Percentiles rank a stretch among this genome's conserved stretches.
These are phyloP conservation scores for Hemisphaericaspora subhashii DNA, from an alignment of 1,139 yeast genomes.

Conservation along the genomic window DNA sequence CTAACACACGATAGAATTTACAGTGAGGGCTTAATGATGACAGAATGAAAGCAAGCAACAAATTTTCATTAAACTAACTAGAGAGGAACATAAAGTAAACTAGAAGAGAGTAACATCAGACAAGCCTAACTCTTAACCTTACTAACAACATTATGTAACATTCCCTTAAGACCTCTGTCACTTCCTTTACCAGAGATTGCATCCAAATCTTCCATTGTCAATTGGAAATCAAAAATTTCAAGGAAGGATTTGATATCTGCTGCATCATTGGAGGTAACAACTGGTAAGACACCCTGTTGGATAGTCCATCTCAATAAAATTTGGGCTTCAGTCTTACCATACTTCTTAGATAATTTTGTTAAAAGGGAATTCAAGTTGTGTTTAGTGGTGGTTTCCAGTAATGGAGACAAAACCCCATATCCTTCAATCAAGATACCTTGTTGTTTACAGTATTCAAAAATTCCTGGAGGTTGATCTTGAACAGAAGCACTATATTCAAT, in stretches of 20 bases:
- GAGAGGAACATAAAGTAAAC: too few species aligned
- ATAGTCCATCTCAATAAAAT: slow-evolving; percentile 34
- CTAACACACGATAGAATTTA: too few species aligned
- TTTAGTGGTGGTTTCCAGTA: slow-evolving; percentile 25
- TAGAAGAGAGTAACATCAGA: too few species aligned
- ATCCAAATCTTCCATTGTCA: slow-evolving; percentile 17
- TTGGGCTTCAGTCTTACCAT: slow-evolving; percentile 31
- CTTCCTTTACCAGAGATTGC: too few species aligned
- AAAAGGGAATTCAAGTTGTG: slow-evolving; percentile 27
- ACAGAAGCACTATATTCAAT: slow-evolving; percentile 70
- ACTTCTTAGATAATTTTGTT: slow-evolving; percentile 27
- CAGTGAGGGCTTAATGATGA: too few species aligned
- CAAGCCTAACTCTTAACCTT: too few species aligned
- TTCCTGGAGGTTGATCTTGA: slow-evolving; percentile 69
- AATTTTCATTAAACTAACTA: too few species aligned
- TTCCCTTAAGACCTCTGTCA: too few species aligned
- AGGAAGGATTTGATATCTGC: slow-evolving; percentile 56
- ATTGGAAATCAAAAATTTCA: slow-evolving; percentile 18
- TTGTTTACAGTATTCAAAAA: slow-evolving; percentile 53
- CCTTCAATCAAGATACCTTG: slow-evolving; percentile 61
- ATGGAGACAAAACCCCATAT: slow-evolving; percentile 65
- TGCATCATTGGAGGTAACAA: slow-evolving; percentile 64
- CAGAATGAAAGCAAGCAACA: too few species aligned
- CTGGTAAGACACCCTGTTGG: slow-evolving; percentile 46
- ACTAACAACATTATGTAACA: too few species aligned